These are phyloP conservation scores for Candida chauliodis DNA, from an alignment of 805 yeast species.

Conservation along the genomic window DNA sequence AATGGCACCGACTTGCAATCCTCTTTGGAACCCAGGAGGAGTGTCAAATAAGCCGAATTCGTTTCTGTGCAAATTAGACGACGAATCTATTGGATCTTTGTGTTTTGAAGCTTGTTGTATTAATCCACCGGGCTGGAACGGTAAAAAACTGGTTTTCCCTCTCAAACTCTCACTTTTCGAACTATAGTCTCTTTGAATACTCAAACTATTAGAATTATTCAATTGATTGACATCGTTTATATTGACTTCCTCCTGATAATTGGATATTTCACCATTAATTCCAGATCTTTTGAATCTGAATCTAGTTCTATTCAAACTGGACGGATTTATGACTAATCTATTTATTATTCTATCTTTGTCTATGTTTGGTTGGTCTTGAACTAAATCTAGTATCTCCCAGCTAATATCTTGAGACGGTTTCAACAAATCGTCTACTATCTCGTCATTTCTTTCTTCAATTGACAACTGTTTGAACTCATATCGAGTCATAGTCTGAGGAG, in stretches of 20 bases:
- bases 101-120: conserved; percentile 18
- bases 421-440: conserved; percentile 41
- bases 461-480: conserved; percentile 4
- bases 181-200: conserved; percentile 65
- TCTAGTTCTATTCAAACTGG: conserved; percentile 57
- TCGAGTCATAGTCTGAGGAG: conserved; percentile 9
- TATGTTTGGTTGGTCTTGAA: conserved; percentile 55
- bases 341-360: conserved; percentile 18
- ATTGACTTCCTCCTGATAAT: conserved; percentile 54
- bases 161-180: conserved; percentile 57
- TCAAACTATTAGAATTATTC: conserved; percentile 66
- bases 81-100: conserved; percentile 24
- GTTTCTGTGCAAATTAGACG: conserved; percentile 57
- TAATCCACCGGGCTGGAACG: conserved; percentile 91
- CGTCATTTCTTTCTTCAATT: conserved; percentile 2
- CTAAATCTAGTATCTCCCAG: conserved; percentile 66
- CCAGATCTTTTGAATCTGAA: conserved; percentile 73
- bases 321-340: conserved; percentile 53
- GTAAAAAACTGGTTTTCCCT: conserved; percentile 74
- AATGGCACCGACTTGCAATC: conserved; percentile 38
- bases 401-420: conserved; percentile 61
- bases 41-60: conserved; percentile 68
- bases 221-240: conserved; percentile 47
- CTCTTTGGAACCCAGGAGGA: conserved; percentile 80
- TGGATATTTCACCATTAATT: conserved; percentile 62